Base-by-base conservation (phyloP, 371 early-diverging fungal genomes). In the Mucor racemosus region DNA sequence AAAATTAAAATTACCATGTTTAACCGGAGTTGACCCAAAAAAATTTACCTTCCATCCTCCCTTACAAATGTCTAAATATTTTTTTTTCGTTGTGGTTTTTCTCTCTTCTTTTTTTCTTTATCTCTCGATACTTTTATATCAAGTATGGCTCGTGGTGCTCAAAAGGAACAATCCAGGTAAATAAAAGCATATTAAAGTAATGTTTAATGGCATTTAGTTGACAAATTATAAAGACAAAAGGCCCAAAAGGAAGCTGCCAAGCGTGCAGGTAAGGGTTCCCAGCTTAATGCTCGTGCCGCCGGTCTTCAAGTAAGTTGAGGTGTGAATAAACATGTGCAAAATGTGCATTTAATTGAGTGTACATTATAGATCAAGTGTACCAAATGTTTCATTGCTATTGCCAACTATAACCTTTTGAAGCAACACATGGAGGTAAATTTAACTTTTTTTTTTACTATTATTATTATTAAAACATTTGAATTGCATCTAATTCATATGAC, bases 101-200 rank as follows among this genome's bases (percentile, higher is more conserved):
- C 33, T 55, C n/a, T 35, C 31, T 35, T 55, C 6, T 34, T 55
- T 55, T 55, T 55, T 35, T 55, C 35, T 55, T 7, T 53, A 7
- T 48, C 11, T 48, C 17, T 9, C 17, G 5, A 6, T 44, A 14
- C 11, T 44, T 44, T 26, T 8, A 46, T 3, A 26, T 21, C 42
- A 55, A 44, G 26, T 26, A 86, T 86, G 87, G 82, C 84, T 57
- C 79, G 87, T 58, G 87, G 87, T 65, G 73, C 73, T 26, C 85
- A 84, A 68, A 86, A 84, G 69, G 82, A 82, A 77, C 87, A 86
- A 73, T 81, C 87, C 8, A 81, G 87, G 87, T 84, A 74, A 66
- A 48, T 26, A 17, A 42, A 46, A 60, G 8, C n/a, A 10, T 13
- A 26, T 4, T 33, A 11, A 21, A 40, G 15, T 26, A 53, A 19